Evolutionary conservation across 345 rosid genomes (phyloP), one percentile per base, ranked within the genome.

Genomic region (Eucalyptus coolabah): DNA sequence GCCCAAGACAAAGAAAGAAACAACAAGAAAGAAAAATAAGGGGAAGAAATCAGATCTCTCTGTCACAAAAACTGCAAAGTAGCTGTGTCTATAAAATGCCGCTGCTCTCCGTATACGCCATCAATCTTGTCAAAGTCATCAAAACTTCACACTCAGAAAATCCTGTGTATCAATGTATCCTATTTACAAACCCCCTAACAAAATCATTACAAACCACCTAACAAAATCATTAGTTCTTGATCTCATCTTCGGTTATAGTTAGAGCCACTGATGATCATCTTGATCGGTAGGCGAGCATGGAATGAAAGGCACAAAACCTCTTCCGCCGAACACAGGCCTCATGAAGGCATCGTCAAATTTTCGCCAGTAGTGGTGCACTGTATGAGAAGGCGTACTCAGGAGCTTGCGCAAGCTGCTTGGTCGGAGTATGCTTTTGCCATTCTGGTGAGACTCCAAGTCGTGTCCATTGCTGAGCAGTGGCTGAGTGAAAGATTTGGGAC

Each of bases 251-350:
- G 16, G 16, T 26, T 51, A 63, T 34, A 3, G 56, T 88, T 86
- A 90, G 77, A 85, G 88, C 91, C 89, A 82, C 50, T 83, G 89
- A 49, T 88, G 60, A 50, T 69, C 89, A 19, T 80, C 80, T 34
- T 91, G 90, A 53, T 83, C 87, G 7, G 94, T 88, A 2, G 94
- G 94, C 6, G 95, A 93, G 89, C 88, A 54, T 32, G 93, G 94
- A 45, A 90, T 86, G 53, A 92, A 91, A 59, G 94, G 93, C 40
- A 89, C 90, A 60, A 93, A 93, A 17, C 95, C 95, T 40, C 93
- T 50, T 26, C 95, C 94, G 1, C 95, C 94, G 50, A 92, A 93
- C 88, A 92, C 93, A 40, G 94, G 94, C 83, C 95, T 47, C 95
- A 92, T 93, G 91, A 91, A 91, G 40, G 90, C 89, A 77, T 93